Percentiles rank a stretch among this genome's conserved stretches.
phyloP scores from a whole-genome alignment of 177 flowering plant genomes.

The Vitis hybrid region DNA sequence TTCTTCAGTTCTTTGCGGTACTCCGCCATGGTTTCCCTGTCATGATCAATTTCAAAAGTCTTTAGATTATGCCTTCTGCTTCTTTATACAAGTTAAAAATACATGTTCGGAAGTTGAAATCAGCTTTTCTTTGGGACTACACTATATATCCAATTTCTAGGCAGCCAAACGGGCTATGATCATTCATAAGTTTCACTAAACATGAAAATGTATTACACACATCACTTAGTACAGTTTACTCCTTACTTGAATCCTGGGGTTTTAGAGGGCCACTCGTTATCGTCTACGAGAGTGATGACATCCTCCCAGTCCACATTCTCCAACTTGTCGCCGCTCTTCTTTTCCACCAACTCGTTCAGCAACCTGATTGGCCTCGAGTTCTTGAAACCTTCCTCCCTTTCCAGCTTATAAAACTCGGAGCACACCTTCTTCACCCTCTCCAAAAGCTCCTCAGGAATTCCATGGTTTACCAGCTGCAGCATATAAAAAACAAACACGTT shows the following conservation, averaged over 20 bases:
- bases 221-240: neutral
- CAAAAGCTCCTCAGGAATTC: slow-evolving; percentile 73
- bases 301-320: slow-evolving; percentile 90
- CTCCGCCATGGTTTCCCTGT: slow-evolving; percentile 83
- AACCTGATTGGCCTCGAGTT: slow-evolving; percentile 42
- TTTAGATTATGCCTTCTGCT: neutral
- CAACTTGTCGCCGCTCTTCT: slow-evolving; percentile 37
- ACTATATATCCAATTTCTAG: too few relatives aligned
- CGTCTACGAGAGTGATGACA: slow-evolving; percentile 56
- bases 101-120: too few relatives aligned
- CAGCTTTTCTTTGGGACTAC: too few relatives aligned
- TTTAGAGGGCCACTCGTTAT: slow-evolving; percentile 65
- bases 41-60: neutral
- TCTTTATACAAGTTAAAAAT: too few relatives aligned
- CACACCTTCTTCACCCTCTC: slow-evolving; percentile 78
- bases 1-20: slow-evolving; percentile 74
- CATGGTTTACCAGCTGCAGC: slow-evolving; percentile 85
- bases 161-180: too few relatives aligned
- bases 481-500: neutral
- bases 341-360: slow-evolving; percentile 53
- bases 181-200: too few relatives aligned
- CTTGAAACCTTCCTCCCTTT: slow-evolving; percentile 65
- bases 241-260: slow-evolving; percentile 61
- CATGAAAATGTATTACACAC: too few relatives aligned
- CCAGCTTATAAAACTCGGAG: slow-evolving; percentile 59